Conservation (phyloP, 345 rosid genomes). For the Rubroshorea leprosula region DNA sequence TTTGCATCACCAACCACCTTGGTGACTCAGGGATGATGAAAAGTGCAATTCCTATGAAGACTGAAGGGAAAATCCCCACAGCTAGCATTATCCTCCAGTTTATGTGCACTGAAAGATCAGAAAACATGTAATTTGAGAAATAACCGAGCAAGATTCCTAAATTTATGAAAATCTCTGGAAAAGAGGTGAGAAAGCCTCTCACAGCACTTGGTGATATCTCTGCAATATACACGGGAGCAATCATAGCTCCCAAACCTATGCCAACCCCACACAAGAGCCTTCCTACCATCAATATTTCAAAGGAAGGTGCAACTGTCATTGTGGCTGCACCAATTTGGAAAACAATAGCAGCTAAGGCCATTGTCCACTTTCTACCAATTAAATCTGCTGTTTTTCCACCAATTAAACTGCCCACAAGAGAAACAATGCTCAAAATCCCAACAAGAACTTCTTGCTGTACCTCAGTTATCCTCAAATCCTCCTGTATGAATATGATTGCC, state of each 20-base stretch:
- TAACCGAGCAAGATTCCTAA: constrained; percentile 74
- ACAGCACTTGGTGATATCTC: constrained; percentile 44
- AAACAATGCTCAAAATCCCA: constrained; percentile 12
- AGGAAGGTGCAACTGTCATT: not conserved
- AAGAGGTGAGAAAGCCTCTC: constrained; percentile 68
- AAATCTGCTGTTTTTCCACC: not conserved
- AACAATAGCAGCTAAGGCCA: not conserved
- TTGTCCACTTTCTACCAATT: not conserved
- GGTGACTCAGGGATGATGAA: constrained; percentile 82
- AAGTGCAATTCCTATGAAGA: constrained; percentile 62
- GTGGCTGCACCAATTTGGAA: not conserved
- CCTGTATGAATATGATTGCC: too few relatives aligned
- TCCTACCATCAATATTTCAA: not conserved
- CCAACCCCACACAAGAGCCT: not conserved
- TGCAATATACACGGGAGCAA: not conserved
- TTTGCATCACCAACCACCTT: constrained; percentile 71
- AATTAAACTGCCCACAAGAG: not conserved
- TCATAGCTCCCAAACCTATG: not conserved
- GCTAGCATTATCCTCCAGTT: constrained; percentile 87
- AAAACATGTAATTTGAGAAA: constrained; percentile 15
- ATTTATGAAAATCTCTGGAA: constrained; percentile 76
- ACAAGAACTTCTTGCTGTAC: not conserved
- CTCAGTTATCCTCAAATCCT: too few relatives aligned
- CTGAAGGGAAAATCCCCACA: constrained; percentile 69
- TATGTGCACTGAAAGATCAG: constrained; percentile 48